Conservation (phyloP, 116 monocot genomes). For the Phalaenopsis hybrid region DNA sequence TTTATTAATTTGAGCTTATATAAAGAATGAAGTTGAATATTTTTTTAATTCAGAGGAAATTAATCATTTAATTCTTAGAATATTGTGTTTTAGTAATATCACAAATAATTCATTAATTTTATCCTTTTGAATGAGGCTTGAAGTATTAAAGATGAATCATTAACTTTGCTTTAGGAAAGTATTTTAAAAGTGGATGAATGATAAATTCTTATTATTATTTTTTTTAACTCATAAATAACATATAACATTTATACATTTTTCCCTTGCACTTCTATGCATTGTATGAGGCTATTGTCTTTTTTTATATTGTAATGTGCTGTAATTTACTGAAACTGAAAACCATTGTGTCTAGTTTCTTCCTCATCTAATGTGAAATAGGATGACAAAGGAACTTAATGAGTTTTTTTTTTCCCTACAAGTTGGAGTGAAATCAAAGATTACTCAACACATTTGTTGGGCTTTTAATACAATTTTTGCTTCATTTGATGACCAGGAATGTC, state of each 20-base stretch:
- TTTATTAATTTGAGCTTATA: too few species aligned
- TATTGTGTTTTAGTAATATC: too few species aligned
- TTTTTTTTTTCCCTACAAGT: not conserved
- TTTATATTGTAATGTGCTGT: not conserved
- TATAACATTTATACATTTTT: not conserved
- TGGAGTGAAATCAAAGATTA: not conserved
- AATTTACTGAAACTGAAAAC: not conserved
- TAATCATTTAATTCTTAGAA: too few species aligned
- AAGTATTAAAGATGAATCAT: not conserved
- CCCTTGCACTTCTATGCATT: not conserved
- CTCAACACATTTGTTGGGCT: not conserved
- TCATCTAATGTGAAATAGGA: not conserved
- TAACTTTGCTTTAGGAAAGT: not conserved
- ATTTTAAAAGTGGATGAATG: not conserved
- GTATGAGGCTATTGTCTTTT: not conserved
- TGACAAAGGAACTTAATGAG: not conserved
- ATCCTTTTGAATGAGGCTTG: too few species aligned
- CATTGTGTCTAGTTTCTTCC: not conserved
- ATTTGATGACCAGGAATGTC: slow-evolving; percentile 21
- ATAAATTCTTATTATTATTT: not conserved
- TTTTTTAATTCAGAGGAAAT: too few species aligned
- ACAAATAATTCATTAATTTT: too few species aligned
- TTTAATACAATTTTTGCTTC: slow-evolving; percentile 5
- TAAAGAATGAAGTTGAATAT: too few species aligned
- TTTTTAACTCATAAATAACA: not conserved